These are phyloP conservation scores for Aureobasidium sp. DNA, from an alignment of 2,329 filamentous ascomycete genomes.

Conservation along the genomic window DNA sequence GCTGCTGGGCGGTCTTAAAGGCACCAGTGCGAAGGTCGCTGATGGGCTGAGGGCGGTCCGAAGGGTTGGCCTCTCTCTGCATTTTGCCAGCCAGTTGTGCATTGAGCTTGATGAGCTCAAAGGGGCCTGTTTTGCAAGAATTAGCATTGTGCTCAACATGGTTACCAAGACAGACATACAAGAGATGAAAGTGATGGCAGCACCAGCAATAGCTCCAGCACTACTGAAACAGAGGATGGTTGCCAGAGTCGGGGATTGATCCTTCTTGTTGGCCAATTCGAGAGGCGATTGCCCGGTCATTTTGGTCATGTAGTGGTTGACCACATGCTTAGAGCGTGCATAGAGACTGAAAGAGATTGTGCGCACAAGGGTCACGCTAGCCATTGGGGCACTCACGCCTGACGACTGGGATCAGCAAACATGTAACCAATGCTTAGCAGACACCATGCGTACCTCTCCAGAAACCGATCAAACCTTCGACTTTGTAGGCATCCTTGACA, in stretches of 20 bases:
- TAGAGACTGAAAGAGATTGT: slow-evolving; percentile 77
- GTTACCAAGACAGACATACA: slow-evolving; percentile 39
- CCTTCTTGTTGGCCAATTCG: slow-evolving; percentile 61
- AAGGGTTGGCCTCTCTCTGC: slow-evolving; percentile 37
- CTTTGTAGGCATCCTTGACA: slow-evolving; percentile 64
- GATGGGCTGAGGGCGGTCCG: slow-evolving; percentile 1
- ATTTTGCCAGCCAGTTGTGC: slow-evolving; percentile 77
- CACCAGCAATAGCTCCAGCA: slow-evolving; percentile 72
- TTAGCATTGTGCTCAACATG: not conserved
- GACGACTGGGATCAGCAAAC: slow-evolving; percentile 17
- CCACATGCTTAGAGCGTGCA: slow-evolving; percentile 65
- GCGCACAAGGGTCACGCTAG: slow-evolving; percentile 68
- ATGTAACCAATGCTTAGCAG: not conserved
- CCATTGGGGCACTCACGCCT: slow-evolving; percentile 75
- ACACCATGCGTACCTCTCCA: slow-evolving; percentile 43
- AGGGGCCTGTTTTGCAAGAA: slow-evolving; percentile 52
- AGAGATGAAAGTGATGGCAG: slow-evolving; percentile 70
- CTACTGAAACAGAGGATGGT: slow-evolving; percentile 70
- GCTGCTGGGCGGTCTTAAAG: slow-evolving; percentile 60
- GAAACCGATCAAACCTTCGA: slow-evolving; percentile 44
- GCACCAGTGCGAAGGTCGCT: slow-evolving; percentile 22
- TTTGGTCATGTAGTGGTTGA: slow-evolving; percentile 62
- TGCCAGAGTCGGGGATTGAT: slow-evolving; percentile 63
- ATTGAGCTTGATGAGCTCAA: slow-evolving; percentile 83
- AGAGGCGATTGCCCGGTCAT: slow-evolving; percentile 63